A percentile compares a stretch with the other conserved stretches of the same genome.
Evolutionary conservation across 805 yeast species (phyloP).

Genomic region (Kuraishia borneana): DNA sequence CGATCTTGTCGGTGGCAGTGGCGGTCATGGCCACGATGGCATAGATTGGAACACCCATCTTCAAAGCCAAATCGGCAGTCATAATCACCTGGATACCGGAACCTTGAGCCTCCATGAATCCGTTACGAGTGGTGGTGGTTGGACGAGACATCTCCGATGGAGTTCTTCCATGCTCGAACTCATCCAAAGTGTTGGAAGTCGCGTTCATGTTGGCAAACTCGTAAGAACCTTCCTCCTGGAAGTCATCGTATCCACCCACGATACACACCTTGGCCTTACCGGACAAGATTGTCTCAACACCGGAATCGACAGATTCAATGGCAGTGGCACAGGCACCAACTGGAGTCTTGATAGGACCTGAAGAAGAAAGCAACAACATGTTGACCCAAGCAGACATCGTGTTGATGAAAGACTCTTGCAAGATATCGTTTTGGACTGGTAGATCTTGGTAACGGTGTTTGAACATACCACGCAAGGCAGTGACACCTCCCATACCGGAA

Average conservation of each 20-base stretch:
- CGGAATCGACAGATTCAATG: conserved; percentile 92
- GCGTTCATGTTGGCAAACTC: conserved; percentile 99
- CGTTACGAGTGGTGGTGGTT: conserved; percentile 88
- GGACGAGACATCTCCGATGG: conserved; percentile 99
- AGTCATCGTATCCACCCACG: conserved; percentile 99
- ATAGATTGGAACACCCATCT: conserved; percentile 99
- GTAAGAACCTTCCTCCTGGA: conserved; percentile 97
- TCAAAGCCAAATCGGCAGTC: conserved; percentile 87
- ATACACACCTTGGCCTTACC: conserved; percentile 94
- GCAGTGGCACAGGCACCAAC: conserved; percentile 99
- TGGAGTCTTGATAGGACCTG: conserved; percentile 99
- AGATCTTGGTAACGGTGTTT: conserved; percentile 85
- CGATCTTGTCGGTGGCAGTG: conserved; percentile 97
- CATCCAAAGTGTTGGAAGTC: conserved; percentile 81
- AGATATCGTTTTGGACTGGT: conserved; percentile 94
- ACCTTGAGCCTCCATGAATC: conserved; percentile 99
- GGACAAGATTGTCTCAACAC: conserved; percentile 84
- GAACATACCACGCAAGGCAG: conserved; percentile 96
- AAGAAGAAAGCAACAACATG: conserved; percentile 90
- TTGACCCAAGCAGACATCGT: conserved; percentile 99
- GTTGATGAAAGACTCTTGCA: conserved; percentile 97
- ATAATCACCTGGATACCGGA: conserved; percentile 95
- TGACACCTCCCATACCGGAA: conserved; percentile 99
- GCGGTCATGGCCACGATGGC: conserved; percentile 92
- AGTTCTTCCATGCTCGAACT: conserved; percentile 91